phyloP scores from a whole-genome alignment of 768 basidiomycete species.

The Leccinum barrowsii region DNA sequence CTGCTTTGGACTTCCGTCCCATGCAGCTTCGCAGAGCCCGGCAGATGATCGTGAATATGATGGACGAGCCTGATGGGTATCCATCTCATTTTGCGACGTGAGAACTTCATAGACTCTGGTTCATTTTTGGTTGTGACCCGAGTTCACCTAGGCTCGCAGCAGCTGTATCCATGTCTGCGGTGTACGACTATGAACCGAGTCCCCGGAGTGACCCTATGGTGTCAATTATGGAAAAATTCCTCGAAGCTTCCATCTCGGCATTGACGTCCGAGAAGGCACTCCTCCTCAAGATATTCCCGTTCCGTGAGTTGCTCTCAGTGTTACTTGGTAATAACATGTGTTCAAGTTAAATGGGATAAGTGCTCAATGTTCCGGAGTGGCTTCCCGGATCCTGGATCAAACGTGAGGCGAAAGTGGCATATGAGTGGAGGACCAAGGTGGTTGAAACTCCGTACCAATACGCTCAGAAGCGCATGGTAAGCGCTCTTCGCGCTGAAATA shows the following conservation, averaged over 20 bases:
- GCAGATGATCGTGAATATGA: background rate
- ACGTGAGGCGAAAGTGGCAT: background rate
- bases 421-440: background rate
- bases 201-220: conserved; percentile 7
- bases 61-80: background rate
- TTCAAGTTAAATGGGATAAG: background rate
- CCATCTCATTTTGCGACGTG: background rate
- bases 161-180: background rate
- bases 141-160: background rate
- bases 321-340: conserved; percentile 1
- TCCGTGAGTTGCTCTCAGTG: conserved; percentile 10
- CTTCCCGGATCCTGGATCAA: conserved; percentile 7
- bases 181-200: background rate
- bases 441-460: conserved; percentile 2
- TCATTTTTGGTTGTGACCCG: background rate
- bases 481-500: background rate
- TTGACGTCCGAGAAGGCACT: background rate
- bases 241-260: background rate
- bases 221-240: background rate
- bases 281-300: conserved; percentile 1
- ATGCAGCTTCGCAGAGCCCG: conserved; percentile 4
- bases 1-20: background rate
- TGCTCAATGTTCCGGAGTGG: background rate
- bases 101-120: background rate
- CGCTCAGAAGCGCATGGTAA: background rate